These are phyloP conservation scores for Sodiomyces alkalinus DNA, from an alignment of 2,329 filamentous ascomycete species.

Conservation along the genomic window DNA sequence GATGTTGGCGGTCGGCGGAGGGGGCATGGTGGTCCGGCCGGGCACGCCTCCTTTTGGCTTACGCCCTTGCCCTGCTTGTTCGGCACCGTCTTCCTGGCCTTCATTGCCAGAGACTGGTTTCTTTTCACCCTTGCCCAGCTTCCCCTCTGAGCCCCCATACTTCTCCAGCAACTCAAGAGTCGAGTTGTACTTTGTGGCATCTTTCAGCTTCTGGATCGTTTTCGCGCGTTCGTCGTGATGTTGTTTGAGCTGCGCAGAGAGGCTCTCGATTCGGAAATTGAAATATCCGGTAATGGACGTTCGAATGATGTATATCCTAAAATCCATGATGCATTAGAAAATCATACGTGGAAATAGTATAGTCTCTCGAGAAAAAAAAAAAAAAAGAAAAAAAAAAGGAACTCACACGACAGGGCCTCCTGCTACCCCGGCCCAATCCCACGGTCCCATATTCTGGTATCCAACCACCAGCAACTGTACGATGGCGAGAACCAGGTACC, in stretches of 20 bases:
- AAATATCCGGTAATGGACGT: conserved; percentile 54
- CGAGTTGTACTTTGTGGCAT: conserved; percentile 89
- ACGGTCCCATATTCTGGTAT: conserved; percentile 57
- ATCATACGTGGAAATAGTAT: no score
- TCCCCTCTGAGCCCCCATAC: conserved; percentile 58
- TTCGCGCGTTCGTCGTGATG: conserved; percentile 65
- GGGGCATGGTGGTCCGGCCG: conserved; percentile 32
- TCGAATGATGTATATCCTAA: no score
- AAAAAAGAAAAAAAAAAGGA: conserved; percentile 1
- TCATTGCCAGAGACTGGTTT: no score
- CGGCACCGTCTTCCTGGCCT: conserved; percentile 12
- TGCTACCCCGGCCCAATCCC: conserved; percentile 65
- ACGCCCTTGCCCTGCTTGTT: conserved; percentile 12
- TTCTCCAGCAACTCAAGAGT: conserved; percentile 89
- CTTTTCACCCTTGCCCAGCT: conserved; percentile 17
- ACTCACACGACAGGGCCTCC: conserved; percentile 65
- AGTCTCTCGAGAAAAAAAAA: no score
- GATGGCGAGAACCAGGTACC: conserved; percentile 74
- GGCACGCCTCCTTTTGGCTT: conserved; percentile 7
- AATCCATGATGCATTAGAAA: no score
- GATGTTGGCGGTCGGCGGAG: conserved; percentile 50
- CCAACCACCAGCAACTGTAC: conserved; percentile 76
- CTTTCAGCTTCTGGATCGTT: conserved; percentile 89
- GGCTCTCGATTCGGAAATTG: conserved; percentile 61
- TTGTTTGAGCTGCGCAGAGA: conserved; percentile 54